Percentiles rank a stretch among this genome's conserved stretches.
These are phyloP conservation scores for Euphorbia lathyris DNA, from an alignment of 345 rosid genomes.

Conservation along the genomic window DNA sequence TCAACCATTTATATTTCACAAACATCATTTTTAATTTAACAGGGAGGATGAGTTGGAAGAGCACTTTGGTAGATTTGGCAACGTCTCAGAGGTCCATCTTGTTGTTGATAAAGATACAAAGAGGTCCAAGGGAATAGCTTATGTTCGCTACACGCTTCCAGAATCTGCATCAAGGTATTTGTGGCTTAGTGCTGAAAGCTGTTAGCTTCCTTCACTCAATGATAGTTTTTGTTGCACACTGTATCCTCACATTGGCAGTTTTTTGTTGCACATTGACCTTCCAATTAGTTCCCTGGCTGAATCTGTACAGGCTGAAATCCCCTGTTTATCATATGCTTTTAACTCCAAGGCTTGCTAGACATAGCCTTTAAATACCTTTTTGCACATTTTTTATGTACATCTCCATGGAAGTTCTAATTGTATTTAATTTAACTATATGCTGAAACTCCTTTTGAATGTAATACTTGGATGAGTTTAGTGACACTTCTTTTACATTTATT, in stretches of 20 bases:
- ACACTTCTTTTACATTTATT: neutral
- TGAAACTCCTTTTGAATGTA: neutral
- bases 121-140: slow-evolving; percentile 88
- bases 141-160: slow-evolving; percentile 52
- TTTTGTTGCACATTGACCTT: neutral
- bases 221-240: neutral
- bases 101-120: slow-evolving; percentile 88
- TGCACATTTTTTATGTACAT: neutral
- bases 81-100: slow-evolving; percentile 67
- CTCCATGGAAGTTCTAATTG: neutral
- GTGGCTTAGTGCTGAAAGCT: neutral
- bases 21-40: slow-evolving; percentile 6
- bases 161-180: slow-evolving; percentile 78
- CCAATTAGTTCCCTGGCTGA: neutral
- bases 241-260: neutral
- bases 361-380: neutral
- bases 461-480: neutral
- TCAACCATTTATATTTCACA: neutral
- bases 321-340: neutral
- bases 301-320: neutral
- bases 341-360: slow-evolving; percentile 5
- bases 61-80: slow-evolving; percentile 61
- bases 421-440: neutral
- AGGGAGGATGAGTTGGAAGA: slow-evolving; percentile 92
- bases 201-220: neutral